These are phyloP conservation scores for Podosphaera aphanis DNA, from an alignment of 2,329 filamentous ascomycete genomes.

Conservation along the genomic window DNA sequence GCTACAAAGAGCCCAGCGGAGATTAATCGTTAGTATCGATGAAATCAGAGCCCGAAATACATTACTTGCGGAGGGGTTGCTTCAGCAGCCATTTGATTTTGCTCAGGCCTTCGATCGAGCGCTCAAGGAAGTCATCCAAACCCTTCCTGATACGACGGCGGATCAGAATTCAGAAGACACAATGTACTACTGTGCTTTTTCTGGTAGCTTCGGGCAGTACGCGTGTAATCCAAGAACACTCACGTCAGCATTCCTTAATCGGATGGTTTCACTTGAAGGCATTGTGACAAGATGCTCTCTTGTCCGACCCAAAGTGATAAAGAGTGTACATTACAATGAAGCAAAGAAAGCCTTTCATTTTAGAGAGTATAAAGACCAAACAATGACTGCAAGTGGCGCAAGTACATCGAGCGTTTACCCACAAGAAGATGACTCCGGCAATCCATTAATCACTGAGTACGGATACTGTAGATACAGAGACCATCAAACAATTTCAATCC, in stretches of 20 bases:
- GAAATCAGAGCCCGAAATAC: constrained; percentile 72
- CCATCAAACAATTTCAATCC: constrained; percentile 92
- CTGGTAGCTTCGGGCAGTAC: constrained; percentile 86
- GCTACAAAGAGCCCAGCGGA: constrained; percentile 42
- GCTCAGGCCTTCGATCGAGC: constrained; percentile 72
- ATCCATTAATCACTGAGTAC: constrained; percentile 83
- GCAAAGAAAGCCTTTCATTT: constrained; percentile 66
- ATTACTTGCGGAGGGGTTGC: constrained; percentile 55
- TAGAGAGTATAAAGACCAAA: constrained; percentile 84
- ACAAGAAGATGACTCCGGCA: constrained; percentile 78
- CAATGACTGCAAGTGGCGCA: constrained; percentile 72
- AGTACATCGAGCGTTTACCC: constrained; percentile 85
- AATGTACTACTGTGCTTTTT: constrained; percentile 90
- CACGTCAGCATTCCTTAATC: constrained; percentile 71
- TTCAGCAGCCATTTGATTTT: constrained; percentile 74
- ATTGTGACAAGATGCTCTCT: constrained; percentile 93
- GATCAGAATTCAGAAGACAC: constrained; percentile 58
- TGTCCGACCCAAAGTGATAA: constrained; percentile 89
- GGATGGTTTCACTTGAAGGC: constrained; percentile 91
- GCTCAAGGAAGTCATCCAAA: constrained; percentile 67
- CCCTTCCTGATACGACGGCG: constrained; percentile 50
- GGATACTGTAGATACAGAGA: constrained; percentile 89
- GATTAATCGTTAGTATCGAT: constrained; percentile 57
- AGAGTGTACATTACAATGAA: constrained; percentile 93
- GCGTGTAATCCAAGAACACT: constrained; percentile 86